Evolutionary conservation across 2,329 filamentous ascomycete species (phyloP).

Genomic region (Trichoderma afroharzianum): DNA sequence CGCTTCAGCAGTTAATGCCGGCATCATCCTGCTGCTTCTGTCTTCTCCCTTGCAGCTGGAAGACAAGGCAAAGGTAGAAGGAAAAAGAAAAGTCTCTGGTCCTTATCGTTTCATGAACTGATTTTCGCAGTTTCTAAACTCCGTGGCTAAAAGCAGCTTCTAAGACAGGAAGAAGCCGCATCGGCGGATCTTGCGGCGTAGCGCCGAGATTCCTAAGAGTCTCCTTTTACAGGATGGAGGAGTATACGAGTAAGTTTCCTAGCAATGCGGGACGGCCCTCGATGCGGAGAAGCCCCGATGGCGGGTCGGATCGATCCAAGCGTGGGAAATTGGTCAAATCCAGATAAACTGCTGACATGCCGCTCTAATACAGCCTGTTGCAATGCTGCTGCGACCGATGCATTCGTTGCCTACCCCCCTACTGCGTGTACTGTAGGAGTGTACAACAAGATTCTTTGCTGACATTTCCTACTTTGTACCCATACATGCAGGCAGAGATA

Average conservation of each 20-base stretch:
- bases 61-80: background rate
- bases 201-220: background rate
- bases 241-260: background rate
- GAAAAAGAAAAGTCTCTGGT: background rate
- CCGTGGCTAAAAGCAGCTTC: background rate
- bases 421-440: background rate
- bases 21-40: background rate
- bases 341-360: background rate
- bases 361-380: background rate
- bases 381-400: background rate
- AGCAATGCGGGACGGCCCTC: background rate
- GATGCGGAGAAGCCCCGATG: background rate
- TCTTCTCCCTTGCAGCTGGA: background rate
- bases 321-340: background rate
- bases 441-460: background rate
- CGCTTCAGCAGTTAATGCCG: background rate
- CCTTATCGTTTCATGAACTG: background rate
- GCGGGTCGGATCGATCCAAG: background rate
- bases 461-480: background rate
- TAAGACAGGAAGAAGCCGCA: background rate
- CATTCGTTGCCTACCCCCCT: background rate
- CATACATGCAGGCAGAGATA: background rate
- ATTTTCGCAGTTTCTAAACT: background rate
- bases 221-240: background rate
- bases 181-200: background rate